Evolutionary conservation across 116 monocot genomes (phyloP).

Genomic region (Dioscorea cayenensis): DNA sequence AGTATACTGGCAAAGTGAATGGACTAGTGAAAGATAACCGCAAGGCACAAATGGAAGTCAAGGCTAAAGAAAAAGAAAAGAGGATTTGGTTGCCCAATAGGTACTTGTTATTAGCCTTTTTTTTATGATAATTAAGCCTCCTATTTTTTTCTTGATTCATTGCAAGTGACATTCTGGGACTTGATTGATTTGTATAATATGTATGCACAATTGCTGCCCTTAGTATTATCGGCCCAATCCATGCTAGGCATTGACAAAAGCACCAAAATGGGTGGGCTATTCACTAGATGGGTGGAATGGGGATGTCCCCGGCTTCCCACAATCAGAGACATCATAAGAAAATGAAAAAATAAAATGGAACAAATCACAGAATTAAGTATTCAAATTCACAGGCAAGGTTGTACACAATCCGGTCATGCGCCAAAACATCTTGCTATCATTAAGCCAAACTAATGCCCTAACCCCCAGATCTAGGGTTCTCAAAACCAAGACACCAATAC

Average conservation of each 20-base stretch:
- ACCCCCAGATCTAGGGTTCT: too few species aligned
- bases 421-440: too few species aligned
- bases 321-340: too few species aligned
- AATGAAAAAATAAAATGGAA: too few species aligned
- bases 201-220: slow-evolving; percentile 94
- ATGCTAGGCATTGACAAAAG: slow-evolving; percentile 68
- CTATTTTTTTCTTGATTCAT: not conserved
- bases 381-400: too few species aligned
- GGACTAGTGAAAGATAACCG: slow-evolving; percentile 87
- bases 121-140: not conserved
- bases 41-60: slow-evolving; percentile 64
- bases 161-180: not conserved
- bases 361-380: too few species aligned
- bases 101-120: slow-evolving; percentile 18
- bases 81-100: slow-evolving; percentile 96
- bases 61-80: slow-evolving; percentile 87
- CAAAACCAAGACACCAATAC: too few species aligned
- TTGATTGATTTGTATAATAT: slow-evolving; percentile 67
- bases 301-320: slow-evolving; percentile 80
- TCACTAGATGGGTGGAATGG: slow-evolving; percentile 46
- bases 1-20: slow-evolving; percentile 95
- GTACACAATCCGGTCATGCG: too few species aligned
- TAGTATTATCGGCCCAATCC: slow-evolving; percentile 84
- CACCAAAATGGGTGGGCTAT: slow-evolving; percentile 32
- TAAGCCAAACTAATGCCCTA: too few species aligned